phyloP scores from a whole-genome alignment of 345 rosid species.

The Eucalyptus marginata region DNA sequence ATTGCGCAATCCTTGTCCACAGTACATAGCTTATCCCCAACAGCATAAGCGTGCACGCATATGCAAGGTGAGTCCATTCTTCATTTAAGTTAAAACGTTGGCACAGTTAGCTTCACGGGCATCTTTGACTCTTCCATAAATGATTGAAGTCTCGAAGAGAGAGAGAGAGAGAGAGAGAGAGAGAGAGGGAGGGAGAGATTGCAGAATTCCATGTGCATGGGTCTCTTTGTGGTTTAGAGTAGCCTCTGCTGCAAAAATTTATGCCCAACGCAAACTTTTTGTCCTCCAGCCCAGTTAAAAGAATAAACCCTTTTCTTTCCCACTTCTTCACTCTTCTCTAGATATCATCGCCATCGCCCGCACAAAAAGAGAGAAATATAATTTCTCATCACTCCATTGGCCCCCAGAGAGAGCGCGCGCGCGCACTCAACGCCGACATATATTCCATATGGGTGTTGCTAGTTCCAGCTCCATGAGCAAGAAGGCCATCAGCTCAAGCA shows the following conservation, averaged over 20 bases:
- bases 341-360: not conserved
- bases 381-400: not conserved
- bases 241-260: not conserved
- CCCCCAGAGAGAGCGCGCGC: not conserved
- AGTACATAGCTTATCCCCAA: not conserved
- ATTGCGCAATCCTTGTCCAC: not conserved
- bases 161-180: not conserved
- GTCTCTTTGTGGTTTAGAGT: not conserved
- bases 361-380: not conserved
- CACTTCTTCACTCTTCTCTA: not conserved
- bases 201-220: not conserved
- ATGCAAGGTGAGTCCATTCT: not conserved
- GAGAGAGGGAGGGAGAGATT: not conserved
- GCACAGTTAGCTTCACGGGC: constrained; percentile 13
- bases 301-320: not conserved
- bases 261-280: not conserved
- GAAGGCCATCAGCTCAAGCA: constrained; percentile 5
- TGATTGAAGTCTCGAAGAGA: not conserved
- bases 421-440: not conserved
- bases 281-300: not conserved
- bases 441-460: not conserved
- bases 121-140: constrained; percentile 3
- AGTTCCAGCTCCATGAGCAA: not conserved
- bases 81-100: not conserved
- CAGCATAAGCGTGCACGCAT: not conserved